A percentile compares a stretch with the other conserved stretches of the same genome.
Conservation (phyloP, 2,329 filamentous ascomycete species). For the Zymoseptoria passerinii region DNA sequence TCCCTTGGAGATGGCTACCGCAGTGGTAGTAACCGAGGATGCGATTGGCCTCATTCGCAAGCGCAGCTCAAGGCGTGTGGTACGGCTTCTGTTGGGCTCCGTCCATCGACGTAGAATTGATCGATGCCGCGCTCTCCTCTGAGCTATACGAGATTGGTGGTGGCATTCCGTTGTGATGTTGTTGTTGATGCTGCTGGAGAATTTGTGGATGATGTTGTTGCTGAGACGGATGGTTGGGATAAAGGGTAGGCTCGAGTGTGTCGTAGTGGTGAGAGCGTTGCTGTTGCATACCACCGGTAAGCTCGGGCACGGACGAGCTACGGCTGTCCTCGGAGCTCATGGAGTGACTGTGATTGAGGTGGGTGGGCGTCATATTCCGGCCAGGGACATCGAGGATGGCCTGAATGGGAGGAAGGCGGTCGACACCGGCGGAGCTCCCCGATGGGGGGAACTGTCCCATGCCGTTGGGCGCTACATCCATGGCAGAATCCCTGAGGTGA, state of each 20-base stretch:
- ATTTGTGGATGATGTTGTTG: background rate
- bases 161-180: background rate
- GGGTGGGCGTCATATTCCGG: slow-evolving; percentile 5
- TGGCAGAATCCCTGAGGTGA: slow-evolving; percentile 11
- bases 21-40: background rate
- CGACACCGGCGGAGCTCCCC: background rate
- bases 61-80: slow-evolving; percentile 10
- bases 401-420: slow-evolving; percentile 17
- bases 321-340: slow-evolving; percentile 18
- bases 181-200: slow-evolving; percentile 1
- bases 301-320: slow-evolving; percentile 5
- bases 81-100: slow-evolving; percentile 8
- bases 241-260: slow-evolving; percentile 9
- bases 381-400: slow-evolving; percentile 14
- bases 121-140: slow-evolving; percentile 15
- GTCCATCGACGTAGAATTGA: slow-evolving; percentile 11
- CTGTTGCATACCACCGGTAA: background rate
- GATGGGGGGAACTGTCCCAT: slow-evolving; percentile 1
- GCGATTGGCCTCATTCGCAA: background rate
- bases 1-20: background rate
- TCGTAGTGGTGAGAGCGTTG: slow-evolving; percentile 6
- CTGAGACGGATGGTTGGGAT: background rate
- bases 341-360: slow-evolving; percentile 14
- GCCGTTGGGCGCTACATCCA: slow-evolving; percentile 5
- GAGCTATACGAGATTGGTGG: slow-evolving; percentile 13